Evolutionary conservation across 2,329 filamentous ascomycete genomes (phyloP).

Genomic region (Calonectria honghensis): DNA sequence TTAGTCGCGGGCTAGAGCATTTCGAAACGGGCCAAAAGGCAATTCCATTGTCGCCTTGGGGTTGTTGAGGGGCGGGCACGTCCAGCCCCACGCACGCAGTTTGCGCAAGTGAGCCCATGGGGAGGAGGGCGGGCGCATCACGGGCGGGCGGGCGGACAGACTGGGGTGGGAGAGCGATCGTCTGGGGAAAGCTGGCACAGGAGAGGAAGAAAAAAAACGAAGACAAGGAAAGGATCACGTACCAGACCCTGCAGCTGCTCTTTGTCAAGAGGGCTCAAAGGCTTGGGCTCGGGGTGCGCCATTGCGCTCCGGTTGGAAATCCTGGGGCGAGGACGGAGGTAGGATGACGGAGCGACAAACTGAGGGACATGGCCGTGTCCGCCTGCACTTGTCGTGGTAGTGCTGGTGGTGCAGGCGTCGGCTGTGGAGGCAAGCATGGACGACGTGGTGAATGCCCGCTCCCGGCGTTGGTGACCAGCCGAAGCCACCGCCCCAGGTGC

Average conservation of each 20-base stretch:
- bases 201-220: slow-evolving; percentile 20
- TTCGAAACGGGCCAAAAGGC: not conserved
- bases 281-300: slow-evolving; percentile 62
- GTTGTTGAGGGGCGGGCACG: slow-evolving; percentile 35
- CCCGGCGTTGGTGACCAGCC: slow-evolving; percentile 33
- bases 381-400: slow-evolving; percentile 46
- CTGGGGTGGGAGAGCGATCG: slow-evolving; percentile 18
- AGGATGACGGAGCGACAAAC: slow-evolving; percentile 77
- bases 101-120: slow-evolving; percentile 39
- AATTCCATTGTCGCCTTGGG: slow-evolving; percentile 27
- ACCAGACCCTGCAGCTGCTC: slow-evolving; percentile 88
- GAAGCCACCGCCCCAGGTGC: slow-evolving; percentile 7
- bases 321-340: slow-evolving; percentile 68
- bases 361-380: slow-evolving; percentile 65
- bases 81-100: slow-evolving; percentile 45
- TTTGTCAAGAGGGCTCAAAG: slow-evolving; percentile 79
- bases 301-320: slow-evolving; percentile 60
- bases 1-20: slow-evolving; percentile 37
- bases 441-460: slow-evolving; percentile 43
- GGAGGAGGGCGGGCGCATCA: slow-evolving; percentile 38
- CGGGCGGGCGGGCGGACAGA: slow-evolving; percentile 48
- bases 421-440: slow-evolving; percentile 45
- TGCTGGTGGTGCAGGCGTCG: slow-evolving; percentile 48
- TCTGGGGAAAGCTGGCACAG: slow-evolving; percentile 28
- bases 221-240: slow-evolving; percentile 60